Base-by-base conservation (phyloP, 108 stramenopile species). In the Skeletonema tropicum region DNA sequence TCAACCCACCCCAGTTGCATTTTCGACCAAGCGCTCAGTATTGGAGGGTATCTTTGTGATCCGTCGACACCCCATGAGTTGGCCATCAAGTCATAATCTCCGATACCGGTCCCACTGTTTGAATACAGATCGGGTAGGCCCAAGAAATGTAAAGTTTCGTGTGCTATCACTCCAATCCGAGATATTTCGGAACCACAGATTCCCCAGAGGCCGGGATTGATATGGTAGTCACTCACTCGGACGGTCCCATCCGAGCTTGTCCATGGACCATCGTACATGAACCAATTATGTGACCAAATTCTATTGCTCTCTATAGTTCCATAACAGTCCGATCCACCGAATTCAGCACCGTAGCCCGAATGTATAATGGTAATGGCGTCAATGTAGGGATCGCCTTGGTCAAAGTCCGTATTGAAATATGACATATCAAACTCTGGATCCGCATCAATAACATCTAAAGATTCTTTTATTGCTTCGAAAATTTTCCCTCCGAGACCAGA, bases 261-360 rank as follows among this genome's bases (percentile, higher is more conserved):
- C 8, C 32, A 67, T 1, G 68, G 26, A 19, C 35, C 35, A 65
- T 60, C 45, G 64, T 58, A 48, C 61, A 86, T 57, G 3, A 68
- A 57, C 36, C 86, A 80, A 68, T 84, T 87, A 49, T 87, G 86
- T 52, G 52, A 58, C 86, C 86, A 87, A 12, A 82, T 77, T 23
- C 82, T 58, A 33, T 71, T 48, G 58, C 61, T 60, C 41, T 36
- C 39, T 3, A 58, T 6, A 6, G 67, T 59, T 8, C 73, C 74
- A 49, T 72, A 66, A 36, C 90, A 87, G 62, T 89, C 88, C 36
- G 19, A 30, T 11, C 83, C 76, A 2, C 84, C 87, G 5, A 77
- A 66, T 68, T 95, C 92, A 19, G 92, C 92, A 19, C 85, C 87
- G 74, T 88, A 90, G 30, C 94, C 94, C 39, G 82, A 82, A 68